These are phyloP conservation scores for Suillus brevipes DNA, from an alignment of 768 basidiomycete genomes.

Conservation along the genomic window DNA sequence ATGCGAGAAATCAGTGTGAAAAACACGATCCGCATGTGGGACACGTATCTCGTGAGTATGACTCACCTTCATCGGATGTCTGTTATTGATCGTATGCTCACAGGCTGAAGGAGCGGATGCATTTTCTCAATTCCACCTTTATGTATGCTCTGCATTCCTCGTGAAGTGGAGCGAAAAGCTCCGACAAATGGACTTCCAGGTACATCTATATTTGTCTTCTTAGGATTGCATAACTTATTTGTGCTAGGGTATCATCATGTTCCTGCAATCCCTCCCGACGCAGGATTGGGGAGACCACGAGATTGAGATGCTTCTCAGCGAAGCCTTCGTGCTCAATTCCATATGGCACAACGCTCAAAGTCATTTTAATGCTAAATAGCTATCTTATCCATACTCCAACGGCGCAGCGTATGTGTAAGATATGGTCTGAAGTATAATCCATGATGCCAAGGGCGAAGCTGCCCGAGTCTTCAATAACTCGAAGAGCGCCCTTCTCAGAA, in stretches of 20 bases:
- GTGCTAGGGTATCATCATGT: conserved; percentile 95
- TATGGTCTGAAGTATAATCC: not conserved
- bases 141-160: conserved; percentile 96
- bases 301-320: conserved; percentile 90
- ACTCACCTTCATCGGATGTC: not conserved
- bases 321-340: conserved; percentile 92
- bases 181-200: conserved; percentile 98
- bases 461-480: not conserved
- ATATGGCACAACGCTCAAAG: conserved; percentile 94
- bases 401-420: conserved; percentile 5
- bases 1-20: conserved; percentile 98
- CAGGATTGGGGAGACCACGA: conserved; percentile 96
- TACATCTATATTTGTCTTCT: conserved; percentile 32
- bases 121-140: conserved; percentile 98
- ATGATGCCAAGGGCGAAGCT: not conserved
- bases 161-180: conserved; percentile 94
- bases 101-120: conserved; percentile 97
- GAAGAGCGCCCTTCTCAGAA: not conserved
- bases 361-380: conserved; percentile 66
- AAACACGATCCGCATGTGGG: conserved; percentile 99
- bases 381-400: not conserved
- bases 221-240: conserved; percentile 7
- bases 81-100: conserved; percentile 6
- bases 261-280: conserved; percentile 89
- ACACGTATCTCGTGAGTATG: conserved; percentile 87